Conservation (phyloP, 768 basidiomycete genomes). For the Termitomyces sp. region DNA sequence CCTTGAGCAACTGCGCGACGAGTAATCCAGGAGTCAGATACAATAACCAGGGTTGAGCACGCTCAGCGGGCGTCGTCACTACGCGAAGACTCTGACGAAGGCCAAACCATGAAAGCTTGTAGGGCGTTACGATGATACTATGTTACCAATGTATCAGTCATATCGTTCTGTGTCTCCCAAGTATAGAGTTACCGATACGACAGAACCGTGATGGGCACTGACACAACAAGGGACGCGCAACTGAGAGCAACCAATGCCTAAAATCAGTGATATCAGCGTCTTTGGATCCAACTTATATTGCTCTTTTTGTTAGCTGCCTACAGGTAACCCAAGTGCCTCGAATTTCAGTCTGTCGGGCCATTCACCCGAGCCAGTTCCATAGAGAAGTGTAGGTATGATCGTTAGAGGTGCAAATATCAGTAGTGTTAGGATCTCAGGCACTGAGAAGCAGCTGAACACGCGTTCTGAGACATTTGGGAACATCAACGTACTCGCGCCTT, state of each 20-base stretch:
- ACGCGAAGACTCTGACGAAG: conserved; percentile 54
- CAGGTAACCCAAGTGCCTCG: background rate
- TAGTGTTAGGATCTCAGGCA: background rate
- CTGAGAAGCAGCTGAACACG: background rate
- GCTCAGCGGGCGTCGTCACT: conserved; percentile 75
- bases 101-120: conserved; percentile 60
- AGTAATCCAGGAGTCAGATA: conserved; percentile 75
- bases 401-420: background rate
- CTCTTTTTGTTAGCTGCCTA: background rate
- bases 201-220: conserved; percentile 5
- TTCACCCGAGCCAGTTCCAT: background rate
- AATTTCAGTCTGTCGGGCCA: conserved; percentile 1
- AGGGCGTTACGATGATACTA: conserved; percentile 78
- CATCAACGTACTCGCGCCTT: conserved; percentile 51
- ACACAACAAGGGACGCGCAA: background rate
- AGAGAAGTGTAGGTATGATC: background rate
- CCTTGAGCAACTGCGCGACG: conserved; percentile 43
- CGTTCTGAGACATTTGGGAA: background rate
- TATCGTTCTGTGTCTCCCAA: background rate
- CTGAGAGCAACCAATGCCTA: background rate
- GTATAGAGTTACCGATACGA: conserved; percentile 4
- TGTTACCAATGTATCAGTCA: conserved; percentile 1
- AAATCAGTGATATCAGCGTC: background rate
- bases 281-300: background rate
- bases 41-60: conserved; percentile 67